Evolutionary conservation across 441 rosid genomes (phyloP).

Genomic region (Brassica hybrid): DNA sequence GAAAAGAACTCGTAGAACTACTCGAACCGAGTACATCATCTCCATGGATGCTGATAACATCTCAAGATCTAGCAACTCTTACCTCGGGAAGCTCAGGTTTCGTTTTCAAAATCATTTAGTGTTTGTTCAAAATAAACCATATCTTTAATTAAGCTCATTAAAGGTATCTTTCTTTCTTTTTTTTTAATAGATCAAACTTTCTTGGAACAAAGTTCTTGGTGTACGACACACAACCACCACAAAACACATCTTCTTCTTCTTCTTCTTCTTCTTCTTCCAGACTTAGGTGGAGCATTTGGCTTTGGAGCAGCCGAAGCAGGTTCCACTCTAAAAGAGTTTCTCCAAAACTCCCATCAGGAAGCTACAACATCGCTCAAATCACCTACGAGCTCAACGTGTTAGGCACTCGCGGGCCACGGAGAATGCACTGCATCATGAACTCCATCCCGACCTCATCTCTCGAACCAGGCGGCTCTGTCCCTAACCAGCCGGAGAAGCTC

Average conservation of each 20-base stretch:
- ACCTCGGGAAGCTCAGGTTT: constrained; percentile 77
- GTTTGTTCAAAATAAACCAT: neutral
- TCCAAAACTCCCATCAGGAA: constrained; percentile 58
- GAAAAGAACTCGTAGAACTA: constrained; percentile 69
- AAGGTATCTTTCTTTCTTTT: neutral
- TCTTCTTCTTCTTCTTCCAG: constrained; percentile 34
- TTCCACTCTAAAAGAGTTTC: constrained; percentile 59
- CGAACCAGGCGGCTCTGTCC: constrained; percentile 54
- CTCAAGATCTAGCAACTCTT: constrained; percentile 75
- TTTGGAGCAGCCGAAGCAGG: constrained; percentile 53
- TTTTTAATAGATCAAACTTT: constrained; percentile 52
- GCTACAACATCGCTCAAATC: constrained; percentile 56
- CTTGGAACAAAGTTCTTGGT: constrained; percentile 62
- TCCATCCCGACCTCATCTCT: constrained; percentile 55
- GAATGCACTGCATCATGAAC: constrained; percentile 59
- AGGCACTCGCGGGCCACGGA: constrained; percentile 59
- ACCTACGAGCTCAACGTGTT: constrained; percentile 56
- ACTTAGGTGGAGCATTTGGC: no score
- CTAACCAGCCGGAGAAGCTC: constrained; percentile 55
- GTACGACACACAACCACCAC: constrained; percentile 57
- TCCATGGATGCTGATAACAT: constrained; percentile 80
- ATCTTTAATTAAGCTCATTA: neutral
- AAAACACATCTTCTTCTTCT: constrained; percentile 41
- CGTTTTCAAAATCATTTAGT: neutral
- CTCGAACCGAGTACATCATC: constrained; percentile 72